Evolutionary conservation across 2,329 filamentous ascomycete species (phyloP), one percentile per base, ranked within the genome.

Genomic region (Delphinella strobiligena): DNA sequence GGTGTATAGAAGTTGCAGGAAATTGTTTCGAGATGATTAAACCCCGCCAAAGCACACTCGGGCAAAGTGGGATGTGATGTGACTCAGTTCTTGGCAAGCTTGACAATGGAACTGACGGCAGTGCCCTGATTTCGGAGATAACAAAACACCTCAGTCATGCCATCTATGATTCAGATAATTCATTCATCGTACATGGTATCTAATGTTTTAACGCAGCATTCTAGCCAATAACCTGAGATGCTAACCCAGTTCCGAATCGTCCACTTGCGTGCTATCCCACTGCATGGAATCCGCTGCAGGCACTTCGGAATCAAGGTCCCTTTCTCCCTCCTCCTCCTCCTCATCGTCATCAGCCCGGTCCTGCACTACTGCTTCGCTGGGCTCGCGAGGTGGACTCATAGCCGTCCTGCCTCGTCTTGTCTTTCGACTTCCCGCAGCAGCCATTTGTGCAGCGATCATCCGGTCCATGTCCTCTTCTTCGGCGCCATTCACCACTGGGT

Each of bases 401-500:
- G 7, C 12, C 22, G 22, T 27, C 12, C 12, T 7, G 7, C 22
- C 22, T 27, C 22, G 7, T 12, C 22, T 27, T 7, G 7, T 27
- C 12, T 12, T 27, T 7, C 22, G 22, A 7, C 7, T 7, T 12
- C 22, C 12, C 12, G 22, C 22, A 7, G 22, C 22, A 7, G 7
- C 12, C 22, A 27, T 27, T 7, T 12, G 22, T 7, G 7, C 22
- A 27, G 7, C 7, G 22, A 27, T 27, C 22, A 27, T 7, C 22
- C 12, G 22, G 12, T 27, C 22, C 22, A 27, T 27, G 7, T 27
- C 44, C 38, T 61, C 42, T 52, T 62, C 43, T 56, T 63, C 51
- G 59, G 67, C 19, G 59, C 68, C 55, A 64, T 57, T 74, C 66
- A 55, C 42, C 44, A 63, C 62, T 47, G 63, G 51, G 33, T 64